phyloP scores from a whole-genome alignment of 2,329 filamentous ascomycete species.

The Paecilomyces variotii region DNA sequence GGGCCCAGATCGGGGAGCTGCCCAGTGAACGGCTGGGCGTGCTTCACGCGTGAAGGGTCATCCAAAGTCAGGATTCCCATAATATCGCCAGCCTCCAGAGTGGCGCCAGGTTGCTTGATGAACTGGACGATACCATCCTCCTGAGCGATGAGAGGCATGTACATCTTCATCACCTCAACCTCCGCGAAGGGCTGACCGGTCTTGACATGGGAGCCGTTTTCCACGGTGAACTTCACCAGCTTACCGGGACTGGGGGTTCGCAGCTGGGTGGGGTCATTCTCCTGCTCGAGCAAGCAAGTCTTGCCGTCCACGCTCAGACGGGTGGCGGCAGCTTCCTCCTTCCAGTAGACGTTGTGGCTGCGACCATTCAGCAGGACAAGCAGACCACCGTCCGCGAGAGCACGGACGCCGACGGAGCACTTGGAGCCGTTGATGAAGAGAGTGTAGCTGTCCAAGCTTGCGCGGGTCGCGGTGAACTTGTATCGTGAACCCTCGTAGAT shows the following conservation, averaged over 20 bases:
- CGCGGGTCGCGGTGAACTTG: slow-evolving; percentile 95
- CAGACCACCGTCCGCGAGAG: slow-evolving; percentile 87
- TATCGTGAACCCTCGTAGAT: slow-evolving; percentile 96
- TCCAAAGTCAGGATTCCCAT: slow-evolving; percentile 94
- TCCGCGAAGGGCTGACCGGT: slow-evolving; percentile 92
- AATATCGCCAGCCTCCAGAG: slow-evolving; percentile 94
- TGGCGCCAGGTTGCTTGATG: slow-evolving; percentile 98
- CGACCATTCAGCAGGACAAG: slow-evolving; percentile 83
- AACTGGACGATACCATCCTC: slow-evolving; percentile 96
- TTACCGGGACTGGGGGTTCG: slow-evolving; percentile 93
- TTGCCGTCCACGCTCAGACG: slow-evolving; percentile 95
- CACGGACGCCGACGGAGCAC: slow-evolving; percentile 84
- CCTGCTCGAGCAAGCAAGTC: slow-evolving; percentile 94
- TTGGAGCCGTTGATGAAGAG: slow-evolving; percentile 99
- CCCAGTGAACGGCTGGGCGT: slow-evolving; percentile 85
- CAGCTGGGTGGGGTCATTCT: slow-evolving; percentile 97
- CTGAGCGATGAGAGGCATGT: slow-evolving; percentile 93
- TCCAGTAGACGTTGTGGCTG: slow-evolving; percentile 99
- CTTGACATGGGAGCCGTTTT: slow-evolving; percentile 87
- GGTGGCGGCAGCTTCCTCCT: slow-evolving; percentile 93
- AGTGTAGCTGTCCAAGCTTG: slow-evolving; percentile 88
- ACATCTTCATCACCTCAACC: slow-evolving; percentile 99
- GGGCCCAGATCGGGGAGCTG: slow-evolving; percentile 81
- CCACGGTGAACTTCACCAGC: slow-evolving; percentile 94
- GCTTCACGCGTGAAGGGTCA: slow-evolving; percentile 92